phyloP scores from a whole-genome alignment of 2,329 filamentous ascomycete species.

The Chlorencoelia australis region DNA sequence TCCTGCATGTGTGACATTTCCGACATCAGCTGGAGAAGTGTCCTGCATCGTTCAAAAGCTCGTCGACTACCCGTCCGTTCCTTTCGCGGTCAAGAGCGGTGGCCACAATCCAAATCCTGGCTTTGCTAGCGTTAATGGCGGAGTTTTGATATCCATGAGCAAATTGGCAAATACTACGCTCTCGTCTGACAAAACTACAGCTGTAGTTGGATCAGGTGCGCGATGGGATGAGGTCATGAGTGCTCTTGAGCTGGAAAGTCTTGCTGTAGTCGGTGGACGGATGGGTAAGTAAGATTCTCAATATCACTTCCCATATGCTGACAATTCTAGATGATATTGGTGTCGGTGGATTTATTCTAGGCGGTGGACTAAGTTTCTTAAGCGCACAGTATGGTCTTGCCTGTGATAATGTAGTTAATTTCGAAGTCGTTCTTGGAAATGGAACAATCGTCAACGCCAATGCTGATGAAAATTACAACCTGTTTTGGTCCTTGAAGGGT shows the following conservation, averaged over 20 bases:
- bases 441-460: conserved; percentile 36
- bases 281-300: conserved; percentile 30
- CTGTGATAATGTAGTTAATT: conserved; percentile 38
- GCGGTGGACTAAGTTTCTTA: conserved; percentile 14
- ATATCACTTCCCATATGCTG: background rate
- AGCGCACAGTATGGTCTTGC: conserved; percentile 35
- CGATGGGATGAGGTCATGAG: conserved; percentile 31
- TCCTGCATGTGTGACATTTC: no score
- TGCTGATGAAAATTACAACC: conserved; percentile 32
- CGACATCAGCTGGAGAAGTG: no score
- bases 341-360: background rate
- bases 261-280: background rate
- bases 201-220: conserved; percentile 27
- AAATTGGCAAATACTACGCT: conserved; percentile 14
- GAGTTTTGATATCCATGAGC: conserved; percentile 38
- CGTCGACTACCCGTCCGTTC: conserved; percentile 1
- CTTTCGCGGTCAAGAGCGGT: conserved; percentile 40
- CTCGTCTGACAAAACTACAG: conserved; percentile 21
- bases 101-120: conserved; percentile 28
- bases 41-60: conserved; percentile 6
- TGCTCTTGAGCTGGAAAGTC: conserved; percentile 20
- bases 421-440: conserved; percentile 42
- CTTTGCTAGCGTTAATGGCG: conserved; percentile 38
- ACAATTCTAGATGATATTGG: background rate
- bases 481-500: conserved; percentile 43